phyloP scores from a whole-genome alignment of 768 basidiomycete genomes.

The Inosperma sp. region DNA sequence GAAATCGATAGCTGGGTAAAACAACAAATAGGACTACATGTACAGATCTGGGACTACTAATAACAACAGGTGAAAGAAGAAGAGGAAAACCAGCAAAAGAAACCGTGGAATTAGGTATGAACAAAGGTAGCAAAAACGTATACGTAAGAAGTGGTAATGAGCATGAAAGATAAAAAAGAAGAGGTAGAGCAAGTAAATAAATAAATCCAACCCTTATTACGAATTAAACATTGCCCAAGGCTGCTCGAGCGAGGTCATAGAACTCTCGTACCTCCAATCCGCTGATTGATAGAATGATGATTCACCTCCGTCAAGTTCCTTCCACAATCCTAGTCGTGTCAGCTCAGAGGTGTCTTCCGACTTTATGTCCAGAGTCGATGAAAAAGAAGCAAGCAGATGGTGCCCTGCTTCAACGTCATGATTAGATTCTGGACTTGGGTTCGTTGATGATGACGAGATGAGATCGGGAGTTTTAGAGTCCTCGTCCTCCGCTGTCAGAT shows the following conservation, averaged over 20 bases:
- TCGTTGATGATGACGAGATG: constrained; percentile 63
- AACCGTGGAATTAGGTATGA: no score
- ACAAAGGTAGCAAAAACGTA: constrained; percentile 28
- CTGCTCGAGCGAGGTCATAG: constrained; percentile 60
- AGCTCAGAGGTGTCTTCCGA: constrained; percentile 51
- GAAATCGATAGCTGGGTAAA: constrained; percentile 57
- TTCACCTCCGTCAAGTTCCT: constrained; percentile 75
- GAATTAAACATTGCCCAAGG: constrained; percentile 71
- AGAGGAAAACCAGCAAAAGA: constrained; percentile 13
- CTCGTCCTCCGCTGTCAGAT: constrained; percentile 54
- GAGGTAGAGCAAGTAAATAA: constrained; percentile 28
- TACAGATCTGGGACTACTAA: constrained; percentile 27
- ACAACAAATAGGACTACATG: constrained; percentile 42
- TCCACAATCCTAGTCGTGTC: constrained; percentile 55
- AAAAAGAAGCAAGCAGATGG: constrained; percentile 36
- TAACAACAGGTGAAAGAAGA: constrained; percentile 27
- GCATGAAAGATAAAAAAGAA: constrained; percentile 21
- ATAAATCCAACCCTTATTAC: constrained; percentile 39
- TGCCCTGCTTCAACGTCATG: constrained; percentile 55
- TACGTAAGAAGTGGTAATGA: constrained; percentile 30
- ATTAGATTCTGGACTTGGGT: constrained; percentile 72
- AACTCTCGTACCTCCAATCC: constrained; percentile 71
- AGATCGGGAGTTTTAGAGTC: constrained; percentile 76
- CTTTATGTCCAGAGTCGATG: constrained; percentile 42
- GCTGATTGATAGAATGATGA: constrained; percentile 57